Percentiles rank a stretch among this genome's conserved stretches.
These are phyloP conservation scores for Suillus brevipes DNA, from an alignment of 768 basidiomycete genomes.

Conservation along the genomic window DNA sequence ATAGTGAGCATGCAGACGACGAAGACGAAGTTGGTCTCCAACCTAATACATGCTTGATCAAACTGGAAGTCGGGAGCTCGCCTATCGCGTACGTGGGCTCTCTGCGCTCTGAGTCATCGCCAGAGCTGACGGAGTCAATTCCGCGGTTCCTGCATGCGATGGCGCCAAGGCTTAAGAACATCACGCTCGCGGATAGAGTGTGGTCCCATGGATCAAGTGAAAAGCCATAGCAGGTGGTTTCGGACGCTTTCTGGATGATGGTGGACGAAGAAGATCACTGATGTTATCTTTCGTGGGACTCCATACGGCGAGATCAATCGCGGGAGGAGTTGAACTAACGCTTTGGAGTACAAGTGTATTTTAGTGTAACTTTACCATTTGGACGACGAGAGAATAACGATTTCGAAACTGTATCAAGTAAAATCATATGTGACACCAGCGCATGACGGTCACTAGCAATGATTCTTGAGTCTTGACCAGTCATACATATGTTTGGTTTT, in stretches of 20 bases:
- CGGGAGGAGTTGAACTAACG: neutral
- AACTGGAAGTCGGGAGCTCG: neutral
- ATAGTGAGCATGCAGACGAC: neutral
- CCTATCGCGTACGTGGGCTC: neutral
- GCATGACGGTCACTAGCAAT: too few species aligned
- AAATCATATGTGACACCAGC: neutral
- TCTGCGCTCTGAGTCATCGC: neutral
- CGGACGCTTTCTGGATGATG: neutral
- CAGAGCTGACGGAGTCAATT: neutral
- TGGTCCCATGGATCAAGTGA: neutral
- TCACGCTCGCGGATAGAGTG: neutral
- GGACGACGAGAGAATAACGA: neutral
- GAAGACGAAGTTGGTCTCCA: neutral
- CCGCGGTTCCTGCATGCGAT: neutral
- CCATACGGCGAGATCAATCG: neutral
- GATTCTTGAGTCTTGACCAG: too few species aligned
- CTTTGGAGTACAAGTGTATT: neutral
- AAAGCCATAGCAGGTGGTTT: neutral
- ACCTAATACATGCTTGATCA: neutral
- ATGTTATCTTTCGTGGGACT: neutral
- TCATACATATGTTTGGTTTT: too few species aligned
- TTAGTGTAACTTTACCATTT: neutral
- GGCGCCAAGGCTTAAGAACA: neutral
- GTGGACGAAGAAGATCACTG: neutral
- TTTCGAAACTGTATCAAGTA: neutral